These are phyloP conservation scores for Linaria vulgaris DNA, from an alignment of 257 asterid species.

Conservation along the genomic window DNA sequence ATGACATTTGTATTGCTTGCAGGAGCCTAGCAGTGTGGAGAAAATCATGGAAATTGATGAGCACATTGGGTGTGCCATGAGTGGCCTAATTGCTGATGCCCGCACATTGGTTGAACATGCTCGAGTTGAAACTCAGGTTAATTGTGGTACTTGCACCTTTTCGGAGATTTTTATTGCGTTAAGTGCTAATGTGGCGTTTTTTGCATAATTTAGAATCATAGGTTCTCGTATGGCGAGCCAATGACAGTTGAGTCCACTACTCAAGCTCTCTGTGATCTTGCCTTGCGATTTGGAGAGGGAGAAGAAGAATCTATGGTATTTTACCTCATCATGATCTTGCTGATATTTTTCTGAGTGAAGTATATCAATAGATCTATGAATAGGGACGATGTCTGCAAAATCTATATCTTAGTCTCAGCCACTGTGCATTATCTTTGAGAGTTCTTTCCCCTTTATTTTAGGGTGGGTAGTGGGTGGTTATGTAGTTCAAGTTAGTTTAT, in stretches of 20 bases:
- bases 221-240: constrained; percentile 95
- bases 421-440: no score
- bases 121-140: constrained; percentile 94
- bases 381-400: no score
- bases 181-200: constrained; percentile 15
- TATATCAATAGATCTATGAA: no score
- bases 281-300: constrained; percentile 95
- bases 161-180: no score
- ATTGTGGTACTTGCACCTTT: background rate
- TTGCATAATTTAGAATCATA: constrained; percentile 61
- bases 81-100: constrained; percentile 97
- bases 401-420: no score
- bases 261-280: constrained; percentile 95
- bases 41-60: constrained; percentile 94
- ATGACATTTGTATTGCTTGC: constrained; percentile 15
- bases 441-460: no score
- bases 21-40: constrained; percentile 70
- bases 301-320: constrained; percentile 84
- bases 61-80: constrained; percentile 96
- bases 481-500: no score
- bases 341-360: constrained; percentile 10
- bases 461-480: no score
- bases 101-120: constrained; percentile 97
- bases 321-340: constrained; percentile 3
- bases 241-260: constrained; percentile 97